A percentile compares a stretch with the other conserved stretches of the same genome.
phyloP scores from a whole-genome alignment of 306 rosid species.

The Prunus mongolica region DNA sequence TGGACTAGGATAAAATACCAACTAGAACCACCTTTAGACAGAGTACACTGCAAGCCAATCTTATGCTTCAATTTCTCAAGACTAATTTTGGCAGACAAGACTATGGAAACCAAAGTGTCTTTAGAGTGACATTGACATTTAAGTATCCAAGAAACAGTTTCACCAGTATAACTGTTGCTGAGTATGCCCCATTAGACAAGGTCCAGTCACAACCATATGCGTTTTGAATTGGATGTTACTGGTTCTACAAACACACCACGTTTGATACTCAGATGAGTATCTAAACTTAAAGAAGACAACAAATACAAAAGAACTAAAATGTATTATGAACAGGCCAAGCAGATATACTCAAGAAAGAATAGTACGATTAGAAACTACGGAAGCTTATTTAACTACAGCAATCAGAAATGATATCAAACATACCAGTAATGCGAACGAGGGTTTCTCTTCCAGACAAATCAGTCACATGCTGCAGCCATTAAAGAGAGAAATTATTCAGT shows the following conservation, averaged over 20 bases:
- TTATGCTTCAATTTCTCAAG: background rate
- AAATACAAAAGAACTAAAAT: background rate
- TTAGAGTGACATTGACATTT: background rate
- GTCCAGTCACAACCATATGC: background rate
- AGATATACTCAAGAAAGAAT: background rate
- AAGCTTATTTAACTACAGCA: background rate
- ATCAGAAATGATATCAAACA: background rate
- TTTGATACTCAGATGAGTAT: background rate
- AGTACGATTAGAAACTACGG: background rate
- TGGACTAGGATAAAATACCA: no score
- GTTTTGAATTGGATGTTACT: background rate
- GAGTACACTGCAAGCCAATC: background rate
- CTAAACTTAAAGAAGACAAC: no score
- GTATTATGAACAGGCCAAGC: no score
- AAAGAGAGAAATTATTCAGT: background rate
- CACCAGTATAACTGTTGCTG: background rate
- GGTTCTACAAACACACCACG: background rate
- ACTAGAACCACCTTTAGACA: background rate
- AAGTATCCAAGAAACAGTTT: background rate
- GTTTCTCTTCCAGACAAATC: conserved; percentile 94
- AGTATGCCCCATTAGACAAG: background rate
- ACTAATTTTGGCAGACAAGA: background rate
- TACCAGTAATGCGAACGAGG: conserved; percentile 74
- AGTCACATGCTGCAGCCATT: conserved; percentile 64
- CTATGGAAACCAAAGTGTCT: background rate